Percentiles rank a stretch among this genome's conserved stretches.
Evolutionary conservation across 2,329 filamentous ascomycete genomes (phyloP).

Genomic region (Fusarium sp.): DNA sequence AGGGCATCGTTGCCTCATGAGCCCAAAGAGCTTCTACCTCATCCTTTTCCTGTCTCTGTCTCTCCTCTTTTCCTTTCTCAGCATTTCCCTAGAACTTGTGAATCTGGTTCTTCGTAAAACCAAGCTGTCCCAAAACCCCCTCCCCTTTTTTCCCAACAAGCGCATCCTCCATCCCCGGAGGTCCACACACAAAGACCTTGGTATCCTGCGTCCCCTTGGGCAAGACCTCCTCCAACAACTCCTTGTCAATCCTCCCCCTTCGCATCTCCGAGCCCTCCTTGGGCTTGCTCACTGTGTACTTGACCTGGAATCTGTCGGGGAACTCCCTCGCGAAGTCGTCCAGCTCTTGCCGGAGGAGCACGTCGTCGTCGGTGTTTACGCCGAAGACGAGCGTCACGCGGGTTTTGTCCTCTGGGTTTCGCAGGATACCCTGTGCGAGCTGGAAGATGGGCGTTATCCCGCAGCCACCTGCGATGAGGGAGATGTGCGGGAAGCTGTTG

Average conservation of each 20-base stretch:
- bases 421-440: conserved; percentile 71
- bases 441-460: conserved; percentile 80
- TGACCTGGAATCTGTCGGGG: conserved; percentile 68
- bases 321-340: conserved; percentile 64
- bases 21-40: not conserved
- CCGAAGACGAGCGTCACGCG: conserved; percentile 75
- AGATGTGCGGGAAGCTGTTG: conserved; percentile 65
- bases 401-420: conserved; percentile 72
- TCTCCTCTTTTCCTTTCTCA: rapidly evolving
- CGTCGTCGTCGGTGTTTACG: conserved; percentile 73
- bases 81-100: conserved; percentile 63
- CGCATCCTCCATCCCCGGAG: conserved; percentile 73
- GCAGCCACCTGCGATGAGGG: conserved; percentile 77
- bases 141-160: conserved; percentile 61
- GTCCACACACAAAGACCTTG: conserved; percentile 78
- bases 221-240: conserved; percentile 65
- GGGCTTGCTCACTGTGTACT: conserved; percentile 69
- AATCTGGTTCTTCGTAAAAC: conserved; percentile 69
- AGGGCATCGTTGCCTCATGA: no score
- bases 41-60: not conserved
- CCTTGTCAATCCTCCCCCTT: conserved; percentile 70
- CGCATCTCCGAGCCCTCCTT: conserved; percentile 56
- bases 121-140: conserved; percentile 69
- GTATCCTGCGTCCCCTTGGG: conserved; percentile 53
- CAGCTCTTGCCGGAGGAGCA: conserved; percentile 69